Evolutionary conservation across 2,329 filamentous ascomycete species (phyloP).

Genomic region (Alternaria hordeiaustralica): DNA sequence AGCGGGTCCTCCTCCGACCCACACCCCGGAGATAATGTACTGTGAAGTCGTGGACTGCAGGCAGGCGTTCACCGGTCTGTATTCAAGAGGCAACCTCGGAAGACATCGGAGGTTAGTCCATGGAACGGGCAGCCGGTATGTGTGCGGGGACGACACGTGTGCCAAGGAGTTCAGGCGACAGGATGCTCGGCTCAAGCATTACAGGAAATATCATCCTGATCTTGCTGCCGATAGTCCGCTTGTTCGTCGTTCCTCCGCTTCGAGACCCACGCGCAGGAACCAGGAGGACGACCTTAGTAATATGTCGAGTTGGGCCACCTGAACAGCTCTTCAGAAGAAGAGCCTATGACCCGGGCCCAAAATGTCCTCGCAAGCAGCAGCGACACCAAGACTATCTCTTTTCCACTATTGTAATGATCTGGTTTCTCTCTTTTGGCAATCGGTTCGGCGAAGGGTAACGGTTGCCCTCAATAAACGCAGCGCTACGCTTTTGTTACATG

Average conservation of each 20-base stretch:
- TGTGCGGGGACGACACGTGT: neutral
- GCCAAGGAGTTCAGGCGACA: neutral
- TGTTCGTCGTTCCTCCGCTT: neutral
- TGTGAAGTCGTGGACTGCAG: neutral
- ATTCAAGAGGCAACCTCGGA: neutral
- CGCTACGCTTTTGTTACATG: neutral
- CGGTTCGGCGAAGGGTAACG: neutral
- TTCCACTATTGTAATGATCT: neutral
- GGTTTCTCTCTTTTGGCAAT: neutral
- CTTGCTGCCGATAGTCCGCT: neutral
- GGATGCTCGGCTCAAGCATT: neutral
- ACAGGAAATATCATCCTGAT: neutral
- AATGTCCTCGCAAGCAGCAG: neutral
- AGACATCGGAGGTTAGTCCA: neutral
- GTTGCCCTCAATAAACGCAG: neutral
- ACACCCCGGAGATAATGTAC: neutral
- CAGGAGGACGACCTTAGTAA: neutral
- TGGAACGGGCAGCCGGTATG: neutral
- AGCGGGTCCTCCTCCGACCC: too few species aligned
- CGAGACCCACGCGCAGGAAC: neutral
- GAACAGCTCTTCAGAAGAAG: too few species aligned
- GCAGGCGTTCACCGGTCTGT: neutral
- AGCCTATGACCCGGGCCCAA: too few species aligned
- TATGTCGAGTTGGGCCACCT: neutral
- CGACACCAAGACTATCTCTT: conserved; percentile 1